Evolutionary conservation across 2,329 filamentous ascomycete species (phyloP).

Genomic region (Dothistroma septosporum): DNA sequence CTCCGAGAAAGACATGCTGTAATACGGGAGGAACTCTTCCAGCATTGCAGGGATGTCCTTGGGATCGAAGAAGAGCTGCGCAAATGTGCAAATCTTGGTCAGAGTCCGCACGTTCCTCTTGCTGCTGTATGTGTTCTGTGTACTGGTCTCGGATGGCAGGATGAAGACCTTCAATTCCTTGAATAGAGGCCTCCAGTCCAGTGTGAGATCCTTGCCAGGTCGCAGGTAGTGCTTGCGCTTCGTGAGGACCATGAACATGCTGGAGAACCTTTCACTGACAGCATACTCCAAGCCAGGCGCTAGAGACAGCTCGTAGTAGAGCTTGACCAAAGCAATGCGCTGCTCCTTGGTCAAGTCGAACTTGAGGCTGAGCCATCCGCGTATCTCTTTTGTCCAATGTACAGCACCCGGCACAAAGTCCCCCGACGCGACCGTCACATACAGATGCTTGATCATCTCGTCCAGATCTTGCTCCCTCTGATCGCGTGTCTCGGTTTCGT

Average conservation of each 20-base stretch:
- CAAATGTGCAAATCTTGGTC: conserved; percentile 84
- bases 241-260: conserved; percentile 94
- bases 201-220: conserved; percentile 78
- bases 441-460: conserved; percentile 89
- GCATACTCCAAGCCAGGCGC: conserved; percentile 81
- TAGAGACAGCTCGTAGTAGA: conserved; percentile 91
- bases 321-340: conserved; percentile 74
- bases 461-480: conserved; percentile 74
- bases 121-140: conserved; percentile 51
- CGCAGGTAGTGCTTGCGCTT: conserved; percentile 97
- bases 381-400: conserved; percentile 95
- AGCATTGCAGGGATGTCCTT: conserved; percentile 71
- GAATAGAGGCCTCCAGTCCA: conserved; percentile 93
- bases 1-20: conserved; percentile 87
- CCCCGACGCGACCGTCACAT: conserved; percentile 83
- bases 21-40: conserved; percentile 56
- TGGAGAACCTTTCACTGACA: conserved; percentile 84
- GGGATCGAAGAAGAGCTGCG: conserved; percentile 89
- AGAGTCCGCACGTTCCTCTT: conserved; percentile 68
- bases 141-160: conserved; percentile 73
- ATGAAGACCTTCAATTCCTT: conserved; percentile 89
- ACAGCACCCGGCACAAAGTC: conserved; percentile 91
- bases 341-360: conserved; percentile 89
- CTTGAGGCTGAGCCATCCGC: conserved; percentile 93
- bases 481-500: conserved; percentile 73